Conservation (phyloP, 2,329 filamentous ascomycete species). For the Calcarisporium arbuscula region DNA sequence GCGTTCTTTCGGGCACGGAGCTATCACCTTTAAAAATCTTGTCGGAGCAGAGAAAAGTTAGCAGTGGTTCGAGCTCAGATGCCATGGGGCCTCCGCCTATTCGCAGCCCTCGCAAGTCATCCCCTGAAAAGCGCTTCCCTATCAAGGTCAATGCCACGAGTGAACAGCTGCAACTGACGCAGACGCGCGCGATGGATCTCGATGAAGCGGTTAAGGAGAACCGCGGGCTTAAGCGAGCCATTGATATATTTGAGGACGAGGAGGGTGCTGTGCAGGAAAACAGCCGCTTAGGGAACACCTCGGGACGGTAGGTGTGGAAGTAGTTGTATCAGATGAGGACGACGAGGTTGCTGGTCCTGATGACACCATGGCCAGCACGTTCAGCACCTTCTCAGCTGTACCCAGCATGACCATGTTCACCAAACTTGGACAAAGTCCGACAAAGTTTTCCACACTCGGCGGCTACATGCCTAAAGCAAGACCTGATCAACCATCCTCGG, state of each 20-base stretch:
- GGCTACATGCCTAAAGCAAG: slow-evolving; percentile 30
- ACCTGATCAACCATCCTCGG: slow-evolving; percentile 26
- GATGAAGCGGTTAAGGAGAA: slow-evolving; percentile 50
- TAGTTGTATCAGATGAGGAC: slow-evolving; percentile 19
- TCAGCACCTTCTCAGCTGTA: slow-evolving; percentile 85
- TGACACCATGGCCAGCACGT: slow-evolving; percentile 71
- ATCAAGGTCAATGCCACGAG: slow-evolving; percentile 43
- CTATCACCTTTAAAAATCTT: slow-evolving; percentile 54
- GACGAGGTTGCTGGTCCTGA: slow-evolving; percentile 50
- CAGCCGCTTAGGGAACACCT: slow-evolving; percentile 19
- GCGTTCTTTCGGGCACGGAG: slow-evolving; percentile 50
- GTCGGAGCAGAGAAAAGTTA: slow-evolving; percentile 23
- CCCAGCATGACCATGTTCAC: slow-evolving; percentile 83
- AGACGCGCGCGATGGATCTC: slow-evolving; percentile 31
- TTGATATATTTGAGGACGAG: slow-evolving; percentile 58
- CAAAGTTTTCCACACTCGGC: slow-evolving; percentile 40
- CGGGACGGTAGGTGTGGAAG: slow-evolving; percentile 21
- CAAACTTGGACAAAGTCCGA: slow-evolving; percentile 60
- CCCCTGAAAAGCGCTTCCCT: slow-evolving; percentile 54
- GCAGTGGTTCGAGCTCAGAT: slow-evolving; percentile 21
- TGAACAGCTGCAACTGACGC: too few species aligned
- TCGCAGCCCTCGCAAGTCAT: slow-evolving; percentile 41
- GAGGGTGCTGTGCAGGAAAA: slow-evolving; percentile 20
- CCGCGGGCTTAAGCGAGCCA: slow-evolving; percentile 50
- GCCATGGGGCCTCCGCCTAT: too few species aligned